Base-by-base conservation (phyloP, 805 yeast genomes). In the Candida chilensis region DNA sequence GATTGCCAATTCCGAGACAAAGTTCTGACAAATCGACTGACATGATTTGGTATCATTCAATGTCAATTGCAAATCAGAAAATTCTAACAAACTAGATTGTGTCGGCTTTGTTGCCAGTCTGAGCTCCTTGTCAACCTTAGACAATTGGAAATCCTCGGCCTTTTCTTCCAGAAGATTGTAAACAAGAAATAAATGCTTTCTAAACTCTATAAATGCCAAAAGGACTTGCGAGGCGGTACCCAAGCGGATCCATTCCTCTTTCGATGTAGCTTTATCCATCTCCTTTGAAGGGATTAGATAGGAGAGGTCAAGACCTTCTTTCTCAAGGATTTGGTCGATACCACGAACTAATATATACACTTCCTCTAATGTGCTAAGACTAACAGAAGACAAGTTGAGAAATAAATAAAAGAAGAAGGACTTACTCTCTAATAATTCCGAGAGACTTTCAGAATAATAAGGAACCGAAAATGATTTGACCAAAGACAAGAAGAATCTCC, bases 331-430 rank as follows among this genome's bases (percentile, higher is more conserved):
- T 27, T 58, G 46, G 32, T 75, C 75, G 20, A 77, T 42, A 1
- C 56, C 63, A 27, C 53, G 47, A 3, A 73, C 41, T 1, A 77
- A 18, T 0, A 55, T 35, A 27, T 67, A 60, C 0, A 72, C 64
- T 30, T 79, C 85, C 32, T 78, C 84, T 27, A 63, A 45, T 0
- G 64, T 54, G 0, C 42, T 38, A 26, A 74, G 62, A 2, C 52
- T 54, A 11, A 65, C 40, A 2, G 43, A 45, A 1, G 64, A 42
- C 5, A 78, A 31, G 35, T 71, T 69, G 2, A 50, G 32, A 1
- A 60, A 47, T 5, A 67, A 27, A 27, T 20, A 20, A 20, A n/a
- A 37, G 5, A 26, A 31, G 8, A 40, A 32, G 11, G 28, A 16
- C 12, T 17, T 15, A 16, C 11, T 26, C 26, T 3, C 16, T 18